Base-by-base conservation (phyloP, 371 early-diverging fungal species). In the Mortierella sp. region DNA sequence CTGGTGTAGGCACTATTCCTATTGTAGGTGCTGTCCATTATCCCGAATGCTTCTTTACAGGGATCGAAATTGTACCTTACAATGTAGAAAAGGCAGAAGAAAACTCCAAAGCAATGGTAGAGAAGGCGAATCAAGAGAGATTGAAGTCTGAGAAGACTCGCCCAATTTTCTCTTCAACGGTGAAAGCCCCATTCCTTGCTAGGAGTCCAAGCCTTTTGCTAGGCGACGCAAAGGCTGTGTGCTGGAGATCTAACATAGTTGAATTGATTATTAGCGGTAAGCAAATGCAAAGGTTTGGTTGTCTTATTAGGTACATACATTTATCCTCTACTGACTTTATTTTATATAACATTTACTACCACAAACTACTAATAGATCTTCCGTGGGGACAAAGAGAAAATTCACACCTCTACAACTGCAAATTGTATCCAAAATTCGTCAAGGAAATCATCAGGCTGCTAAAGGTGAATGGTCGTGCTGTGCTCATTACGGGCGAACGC, bases 371-470 rank as follows among this genome's bases (percentile, higher is more conserved):
- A 26, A 51, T 45, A 78, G 79, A 78, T 51, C 45, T 78, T 0
- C 79, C 79, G 2, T 78, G 79, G 79, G 79, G 79, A 15, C 73
- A 73, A 47, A 42, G 79, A 31, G 79, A 78, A 29, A 73, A 49
- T 63, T 73, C 79, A 23, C 79, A 78, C 34, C 26, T 62, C 17
- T 64, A 53, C 66, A 78, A 78, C 22, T 78, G 79, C 63, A 78
- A 78, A 37, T 22, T 78, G 60, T 78, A 78, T 28, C 79, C 79
- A 22, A 42, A 58, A 22, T 17, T 78, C 22, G 37, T 78, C 15
- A 60, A 61, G 29, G 73, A 73, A 32, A 54, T 73, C n/a, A 67
- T 73, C 42, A 69, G 79, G 26, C 15, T 73, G 56, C 63, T 78
- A 53, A 68, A 65, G 34, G 64, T 62, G 19, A 53, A 57, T 35